Base-by-base conservation (phyloP, 75 land plant genomes). In the Picea sitchensis region DNA sequence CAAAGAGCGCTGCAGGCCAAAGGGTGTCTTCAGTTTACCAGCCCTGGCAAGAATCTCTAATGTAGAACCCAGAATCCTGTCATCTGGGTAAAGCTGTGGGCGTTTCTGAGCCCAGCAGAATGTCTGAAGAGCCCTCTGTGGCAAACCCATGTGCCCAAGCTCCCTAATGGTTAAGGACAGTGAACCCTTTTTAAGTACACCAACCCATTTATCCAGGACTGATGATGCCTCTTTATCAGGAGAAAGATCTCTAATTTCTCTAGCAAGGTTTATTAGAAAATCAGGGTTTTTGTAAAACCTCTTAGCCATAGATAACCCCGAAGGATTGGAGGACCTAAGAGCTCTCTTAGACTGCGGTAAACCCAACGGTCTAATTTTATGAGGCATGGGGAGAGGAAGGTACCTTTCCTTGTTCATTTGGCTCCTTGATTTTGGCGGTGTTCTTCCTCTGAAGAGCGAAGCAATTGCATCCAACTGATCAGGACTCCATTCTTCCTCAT, bases 41-140 rank as follows among this genome's bases (percentile, higher is more conserved):
- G 80, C 44, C 72, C 88, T 87, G 26, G 90, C 88, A 57, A 90
- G 74, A n/a, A 92, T 87, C 81, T 90, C 91, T 15, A 90, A 81
- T 2, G 87, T 82, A 8, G 92, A 89, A 76, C 88, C 86, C 62
- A 94, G 84, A 58, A 83, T 57, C 12, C 84, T 76, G 68, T 92
- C 91, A 67, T 92, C 92, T 0, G 94, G 96, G 81, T 81, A 88
- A 18, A 92, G 81, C 0, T 80, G 85, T 17, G 90, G 84, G 13
- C 87, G 89, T 61, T 92, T 83, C 81, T 90, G 86, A 68, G 82
- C 90, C 97, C 95, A 94, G 51, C 80, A 89, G 51, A 86, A 84
- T 14, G 87, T 80, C 81, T 92, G 86, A 21, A 94, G 79, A 36
- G 89, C 90, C 75, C 88, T 76, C 2, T 86, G 86, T 12, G 88